Base-by-base conservation (phyloP, 345 rosid genomes). In the Syzygium aromaticum region DNA sequence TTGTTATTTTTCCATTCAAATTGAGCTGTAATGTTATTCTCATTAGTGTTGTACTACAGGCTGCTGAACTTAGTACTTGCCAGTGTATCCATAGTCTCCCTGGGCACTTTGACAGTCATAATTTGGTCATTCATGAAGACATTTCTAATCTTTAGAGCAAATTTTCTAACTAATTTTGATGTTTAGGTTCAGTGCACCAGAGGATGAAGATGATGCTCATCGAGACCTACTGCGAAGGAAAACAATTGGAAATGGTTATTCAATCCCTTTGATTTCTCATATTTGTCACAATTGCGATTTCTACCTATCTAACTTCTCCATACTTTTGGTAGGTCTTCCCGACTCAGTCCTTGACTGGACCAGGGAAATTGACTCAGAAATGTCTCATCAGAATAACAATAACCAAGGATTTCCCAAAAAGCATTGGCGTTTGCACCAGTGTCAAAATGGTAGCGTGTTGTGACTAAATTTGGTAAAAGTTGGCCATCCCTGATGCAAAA, bases 341-440 rank as follows among this genome's bases (percentile, higher is more conserved):
- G 99, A 95, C 54, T 92, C 96, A 38, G 53, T 98, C 53, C 85
- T 92, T 57, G 99, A 98, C 90, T 96, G 99, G 99, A 98, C 99
- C 59, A 93, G 88, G 87, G 99, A 96, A 90, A 86, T 94, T 84
- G 96, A 93, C 86, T 92, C 93, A 57, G 98, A 96, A 85, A 90
- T 96, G 86, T 91, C 98, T 51, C 94, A 93, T 91, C 94, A 96
- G 82, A 94, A 93, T 89, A 90, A 94, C 86, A 92, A 90, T 89
- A 95, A 93, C 92, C 99, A 96, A 92, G 98, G 98, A 88, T 98
- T 98, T 92, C 94, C 98, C 6, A 92, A 96, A 88, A 98, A 96
- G 92, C 96, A 96, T 89, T 98, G 99, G 99, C 99, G 99, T 87
- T 98, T 98, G 89, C 93, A 96, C 84, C 99, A 98, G 90, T 98